Base-by-base conservation (phyloP, 2,329 filamentous ascomycete genomes). In the Colletotrichum costaricense region DNA sequence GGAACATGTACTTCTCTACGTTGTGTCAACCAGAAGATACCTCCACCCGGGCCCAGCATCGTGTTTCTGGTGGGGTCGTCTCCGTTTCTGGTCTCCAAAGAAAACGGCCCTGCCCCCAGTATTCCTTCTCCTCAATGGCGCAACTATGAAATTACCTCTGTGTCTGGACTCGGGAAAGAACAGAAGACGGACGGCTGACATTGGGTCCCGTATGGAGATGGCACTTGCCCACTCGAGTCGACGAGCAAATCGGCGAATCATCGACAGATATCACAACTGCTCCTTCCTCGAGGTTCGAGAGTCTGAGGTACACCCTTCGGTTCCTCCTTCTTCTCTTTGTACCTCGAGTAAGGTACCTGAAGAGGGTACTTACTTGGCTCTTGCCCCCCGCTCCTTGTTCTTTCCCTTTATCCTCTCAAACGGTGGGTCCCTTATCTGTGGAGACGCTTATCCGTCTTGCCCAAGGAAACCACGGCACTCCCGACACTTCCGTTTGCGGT, bases 191-290 rank as follows among this genome's bases (percentile, higher is more conserved):
- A 26, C 62, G 24, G 24, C 24, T 24, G 46, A 64, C 28, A 38
- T 14, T 64, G 62, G 30, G 62, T 55, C 46, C 28, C 19, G 46
- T 64, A 64, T 38, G 62, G 46, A 64, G 70, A 49, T 49, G 19
- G 42, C 19, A 56, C 54, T 46, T 56, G 22, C 42, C 30, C 46
- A 26, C 19, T 22, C 2, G 28, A 70, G 67, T 73, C 66, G 60
- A 60, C 60, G 30, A 35, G 49, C 55, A 49, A 56, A 69, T 73
- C 70, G 60, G 60, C 67, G 70, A 73, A 65, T 69, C 59, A 70
- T 73, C 70, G 67, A 59, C 16, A 28, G 22, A 30, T 49, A 42
- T 19, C 16, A 49, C 19, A 26, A n/a, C 19, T 59, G 33, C 33
- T 26, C 24, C 38, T 19, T 38, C 35, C 52, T 42, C 60, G 19